Evolutionary conservation across 2,329 filamentous ascomycete species (phyloP).

Genomic region (Rhynchosporium secalis): DNA sequence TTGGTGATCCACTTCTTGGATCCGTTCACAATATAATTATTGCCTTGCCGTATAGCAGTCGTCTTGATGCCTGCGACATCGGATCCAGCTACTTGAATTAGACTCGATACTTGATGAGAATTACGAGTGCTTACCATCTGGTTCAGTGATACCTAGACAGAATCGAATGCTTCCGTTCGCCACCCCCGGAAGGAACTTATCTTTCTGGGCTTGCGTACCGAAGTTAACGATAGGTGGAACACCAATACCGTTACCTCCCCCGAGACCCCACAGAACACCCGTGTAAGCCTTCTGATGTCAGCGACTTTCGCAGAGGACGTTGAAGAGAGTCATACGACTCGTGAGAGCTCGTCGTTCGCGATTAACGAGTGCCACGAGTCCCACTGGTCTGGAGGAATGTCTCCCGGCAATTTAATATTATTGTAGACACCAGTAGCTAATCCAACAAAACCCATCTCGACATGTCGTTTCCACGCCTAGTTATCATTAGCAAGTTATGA

Average conservation of each 20-base stretch:
- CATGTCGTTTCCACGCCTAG: conserved; percentile 37
- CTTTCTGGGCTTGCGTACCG: conserved; percentile 60
- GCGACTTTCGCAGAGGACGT: background rate
- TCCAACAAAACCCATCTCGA: conserved; percentile 39
- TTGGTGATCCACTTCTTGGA: conserved; percentile 71
- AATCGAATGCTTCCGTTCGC: conserved; percentile 60
- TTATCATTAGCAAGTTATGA: background rate
- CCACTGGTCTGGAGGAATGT: conserved; percentile 50
- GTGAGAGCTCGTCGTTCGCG: conserved; percentile 54
- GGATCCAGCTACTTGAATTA: conserved; percentile 49
- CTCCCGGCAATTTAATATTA: conserved; percentile 46
- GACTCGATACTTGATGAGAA: background rate
- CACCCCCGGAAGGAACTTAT: conserved; percentile 57
- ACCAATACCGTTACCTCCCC: conserved; percentile 62
- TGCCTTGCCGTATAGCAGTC: conserved; percentile 53
- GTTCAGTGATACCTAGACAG: conserved; percentile 66
- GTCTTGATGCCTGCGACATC: conserved; percentile 65
- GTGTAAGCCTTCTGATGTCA: conserved; percentile 46
- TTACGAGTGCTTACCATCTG: conserved; percentile 47
- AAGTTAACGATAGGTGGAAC: conserved; percentile 63
- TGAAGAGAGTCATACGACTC: conserved; percentile 42
- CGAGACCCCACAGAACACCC: conserved; percentile 58
- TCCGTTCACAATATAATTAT: conserved; percentile 62
- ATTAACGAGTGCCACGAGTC: conserved; percentile 59
- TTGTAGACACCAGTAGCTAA: conserved; percentile 43